Base-by-base conservation (phyloP, 306 rosid genomes). In the Corylus americana region DNA sequence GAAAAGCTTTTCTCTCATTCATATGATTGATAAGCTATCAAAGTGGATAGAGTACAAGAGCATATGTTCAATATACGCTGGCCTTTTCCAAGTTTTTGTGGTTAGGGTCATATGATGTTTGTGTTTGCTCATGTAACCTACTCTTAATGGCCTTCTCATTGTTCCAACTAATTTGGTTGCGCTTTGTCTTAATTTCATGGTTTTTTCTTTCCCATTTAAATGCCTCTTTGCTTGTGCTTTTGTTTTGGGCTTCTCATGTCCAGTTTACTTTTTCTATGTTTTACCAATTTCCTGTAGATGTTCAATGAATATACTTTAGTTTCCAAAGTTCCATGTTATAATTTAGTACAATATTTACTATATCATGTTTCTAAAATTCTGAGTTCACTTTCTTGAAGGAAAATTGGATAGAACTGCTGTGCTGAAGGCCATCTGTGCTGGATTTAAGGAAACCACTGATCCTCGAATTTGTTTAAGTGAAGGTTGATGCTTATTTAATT, bases 391-490 rank as follows among this genome's bases (percentile, higher is more conserved):
- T 68, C 35, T 80, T 73, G 77, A 82, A 94, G 99, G 99, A 81
- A 90, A 93, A 91, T 79, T 95, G 92, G 97, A 88, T 76, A 89
- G 99, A 86, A 87, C 86, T 71, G 45, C 93, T 45, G 88, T 95
- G 75, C 82, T 93, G 57, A 93, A 90, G 86, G 99, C 98, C 8
- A 9, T 95, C 77, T 95, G 99, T 77, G 72, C 98, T 39, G 99
- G 98, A 85, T 95, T 95, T 80, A 87, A 93, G 87, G 97, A 93
- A 85, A 84, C 85, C 67, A 72, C 89, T 16, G 98, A 93, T 25
- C 99, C 99, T 82, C 72, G 77, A 37, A 70, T 93, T 77, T 95
- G 99, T 88, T 88, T 93, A 83, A 86, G 61, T 54, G 88, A 86
- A 93, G 99, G 99, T 95, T 48, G 77, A 85, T 73, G 70, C 71